Percentiles rank a stretch among this genome's conserved stretches.
phyloP scores from a whole-genome alignment of 768 basidiomycete species.

The Cyathus striatus region DNA sequence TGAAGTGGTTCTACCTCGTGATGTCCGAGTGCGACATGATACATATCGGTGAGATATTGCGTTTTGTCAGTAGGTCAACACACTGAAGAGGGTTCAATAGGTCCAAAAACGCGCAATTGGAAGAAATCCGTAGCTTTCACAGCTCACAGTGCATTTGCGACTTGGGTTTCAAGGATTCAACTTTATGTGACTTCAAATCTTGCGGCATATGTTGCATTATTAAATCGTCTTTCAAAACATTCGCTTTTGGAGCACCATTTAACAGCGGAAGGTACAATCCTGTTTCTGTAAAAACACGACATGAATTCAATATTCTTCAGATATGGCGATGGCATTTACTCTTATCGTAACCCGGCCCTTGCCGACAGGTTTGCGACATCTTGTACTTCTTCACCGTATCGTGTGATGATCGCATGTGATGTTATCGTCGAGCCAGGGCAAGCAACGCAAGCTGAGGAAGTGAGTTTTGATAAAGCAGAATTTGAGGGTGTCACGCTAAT shows the following conservation, averaged over 20 bases:
- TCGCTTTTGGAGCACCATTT: constrained; percentile 49
- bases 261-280: constrained; percentile 50
- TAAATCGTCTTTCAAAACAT: constrained; percentile 49
- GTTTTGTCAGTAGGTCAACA: not conserved
- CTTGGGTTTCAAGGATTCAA: constrained; percentile 47
- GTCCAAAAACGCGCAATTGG: constrained; percentile 28
- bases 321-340: constrained; percentile 60
- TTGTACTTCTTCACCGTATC: constrained; percentile 61
- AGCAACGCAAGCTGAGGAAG: constrained; percentile 17
- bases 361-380: constrained; percentile 63
- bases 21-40: constrained; percentile 39
- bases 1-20: constrained; percentile 40
- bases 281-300: not conserved
- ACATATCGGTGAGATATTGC: constrained; percentile 35
- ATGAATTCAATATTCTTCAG: constrained; percentile 21
- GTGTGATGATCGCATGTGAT: constrained; percentile 61
- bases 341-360: constrained; percentile 51
- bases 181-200: constrained; percentile 52
- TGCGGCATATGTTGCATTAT: constrained; percentile 62
- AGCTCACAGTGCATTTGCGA: constrained; percentile 67
- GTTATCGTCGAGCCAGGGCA: constrained; percentile 35
- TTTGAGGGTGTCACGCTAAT: not conserved
- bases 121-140: constrained; percentile 56
- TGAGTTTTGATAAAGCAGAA: constrained; percentile 9
- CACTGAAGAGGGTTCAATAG: no score